phyloP scores from a whole-genome alignment of 169 alveolate genomes.

The Gregarina niphandrodes region DNA sequence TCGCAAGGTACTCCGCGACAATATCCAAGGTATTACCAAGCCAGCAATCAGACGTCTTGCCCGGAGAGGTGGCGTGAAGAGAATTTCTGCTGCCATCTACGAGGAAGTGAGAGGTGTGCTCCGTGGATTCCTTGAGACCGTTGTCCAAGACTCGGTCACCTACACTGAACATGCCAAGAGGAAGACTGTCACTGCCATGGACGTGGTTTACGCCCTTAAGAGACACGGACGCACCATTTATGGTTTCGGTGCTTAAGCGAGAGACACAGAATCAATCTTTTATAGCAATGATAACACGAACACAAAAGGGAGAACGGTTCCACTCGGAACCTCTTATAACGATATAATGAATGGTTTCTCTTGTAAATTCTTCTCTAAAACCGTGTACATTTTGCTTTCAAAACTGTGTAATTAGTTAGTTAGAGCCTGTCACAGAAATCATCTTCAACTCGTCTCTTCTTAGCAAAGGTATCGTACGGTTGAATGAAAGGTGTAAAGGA shows the following conservation, averaged over 20 bases:
- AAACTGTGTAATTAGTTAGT: too few relatives aligned
- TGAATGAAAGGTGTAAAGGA: too few relatives aligned
- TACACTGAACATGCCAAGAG: conserved; percentile 99
- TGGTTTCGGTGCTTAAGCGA: conserved; percentile 99
- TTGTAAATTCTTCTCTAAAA: too few relatives aligned
- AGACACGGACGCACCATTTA: conserved; percentile 98
- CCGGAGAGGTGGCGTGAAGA: conserved; percentile 99
- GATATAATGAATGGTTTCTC: too few relatives aligned
- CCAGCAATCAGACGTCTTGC: conserved; percentile 99
- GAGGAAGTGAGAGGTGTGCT: conserved; percentile 95
- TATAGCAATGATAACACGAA: too few relatives aligned
- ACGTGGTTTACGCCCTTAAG: conserved; percentile 93
- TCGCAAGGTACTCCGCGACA: conserved; percentile 80
- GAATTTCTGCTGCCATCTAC: conserved; percentile 92
- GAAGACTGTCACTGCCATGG: conserved; percentile 98
- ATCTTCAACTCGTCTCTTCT: too few relatives aligned
- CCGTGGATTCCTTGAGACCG: conserved; percentile 86
- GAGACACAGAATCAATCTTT: too few relatives aligned
- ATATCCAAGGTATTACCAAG: conserved; percentile 96
- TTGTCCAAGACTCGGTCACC: conserved; percentile 93
- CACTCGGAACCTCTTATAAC: too few relatives aligned
- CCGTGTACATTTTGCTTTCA: too few relatives aligned
- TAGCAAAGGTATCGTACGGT: too few relatives aligned
- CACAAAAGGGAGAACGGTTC: too few relatives aligned
- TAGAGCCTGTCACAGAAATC: too few relatives aligned